Percentiles rank a stretch among this genome's conserved stretches.
These are phyloP conservation scores for Diaporthe eres DNA, from an alignment of 2,329 filamentous ascomycete genomes.

Conservation along the genomic window DNA sequence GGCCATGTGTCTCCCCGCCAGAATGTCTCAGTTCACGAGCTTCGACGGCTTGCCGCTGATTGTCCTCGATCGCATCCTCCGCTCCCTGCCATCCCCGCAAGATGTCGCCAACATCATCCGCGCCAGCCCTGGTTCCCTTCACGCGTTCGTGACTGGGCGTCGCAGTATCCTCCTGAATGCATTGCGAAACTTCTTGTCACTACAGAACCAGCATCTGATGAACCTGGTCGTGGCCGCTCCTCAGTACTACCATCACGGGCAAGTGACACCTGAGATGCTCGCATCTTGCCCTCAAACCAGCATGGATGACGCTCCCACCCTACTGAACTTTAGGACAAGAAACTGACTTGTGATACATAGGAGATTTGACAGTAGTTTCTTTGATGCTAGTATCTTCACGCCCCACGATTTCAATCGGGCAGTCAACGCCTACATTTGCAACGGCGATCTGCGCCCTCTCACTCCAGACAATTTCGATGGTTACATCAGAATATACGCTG, in stretches of 20 bases:
- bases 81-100: not conserved
- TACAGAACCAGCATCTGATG: not conserved
- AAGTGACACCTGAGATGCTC: not conserved
- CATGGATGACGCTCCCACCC: not conserved
- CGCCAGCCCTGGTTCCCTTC: slow-evolving; percentile 3
- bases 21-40: not conserved
- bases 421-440: not conserved
- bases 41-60: not conserved
- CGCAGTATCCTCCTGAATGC: not conserved
- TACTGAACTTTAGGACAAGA: not conserved
- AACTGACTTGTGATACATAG: not conserved
- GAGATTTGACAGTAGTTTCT: not conserved
- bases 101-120: slow-evolving; percentile 1
- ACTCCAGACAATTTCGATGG: not conserved
- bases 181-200: not conserved
- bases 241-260: not conserved
- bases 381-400: no score
- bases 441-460: not conserved
- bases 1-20: not conserved
- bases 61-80: slow-evolving; percentile 1
- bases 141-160: not conserved
- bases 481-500: not conserved
- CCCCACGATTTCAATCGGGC: not conserved
- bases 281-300: not conserved
- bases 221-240: not conserved